Percentiles rank a stretch among this genome's conserved stretches.
These are phyloP conservation scores for Neofusicoccum sp. DNA, from an alignment of 2,329 filamentous ascomycete species.

Conservation along the genomic window DNA sequence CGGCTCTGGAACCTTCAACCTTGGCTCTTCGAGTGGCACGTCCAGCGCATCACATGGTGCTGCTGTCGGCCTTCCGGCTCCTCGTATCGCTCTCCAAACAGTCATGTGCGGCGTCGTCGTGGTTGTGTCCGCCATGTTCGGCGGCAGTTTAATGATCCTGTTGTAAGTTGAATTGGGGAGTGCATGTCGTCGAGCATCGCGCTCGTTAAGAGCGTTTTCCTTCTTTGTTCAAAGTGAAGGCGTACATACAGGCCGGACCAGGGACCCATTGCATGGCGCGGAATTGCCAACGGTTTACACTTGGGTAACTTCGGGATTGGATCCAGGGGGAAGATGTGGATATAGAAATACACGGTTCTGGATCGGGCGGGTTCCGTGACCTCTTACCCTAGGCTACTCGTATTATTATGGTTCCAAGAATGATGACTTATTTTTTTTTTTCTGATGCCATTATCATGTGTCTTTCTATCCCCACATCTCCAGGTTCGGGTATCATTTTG, in stretches of 20 bases:
- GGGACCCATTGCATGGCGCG: constrained; percentile 19
- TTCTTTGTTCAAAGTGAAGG: neutral
- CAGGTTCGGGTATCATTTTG: too few relatives aligned
- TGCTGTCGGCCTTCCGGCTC: neutral
- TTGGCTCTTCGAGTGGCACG: neutral
- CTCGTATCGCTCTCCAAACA: neutral
- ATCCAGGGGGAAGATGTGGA: too few relatives aligned
- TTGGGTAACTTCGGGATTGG: too few relatives aligned
- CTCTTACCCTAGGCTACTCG: too few relatives aligned
- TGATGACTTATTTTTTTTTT: too few relatives aligned
- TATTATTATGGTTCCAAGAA: too few relatives aligned
- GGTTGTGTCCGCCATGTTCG: neutral
- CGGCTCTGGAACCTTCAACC: neutral
- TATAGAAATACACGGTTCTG: too few relatives aligned
- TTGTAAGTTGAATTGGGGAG: neutral
- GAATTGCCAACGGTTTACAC: too few relatives aligned
- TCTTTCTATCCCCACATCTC: too few relatives aligned
- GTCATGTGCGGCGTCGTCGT: constrained; percentile 10
- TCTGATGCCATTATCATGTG: too few relatives aligned
- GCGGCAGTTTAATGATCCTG: constrained; percentile 14
- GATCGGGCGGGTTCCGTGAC: too few relatives aligned
- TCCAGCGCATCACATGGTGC: neutral
- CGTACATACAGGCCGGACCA: constrained; percentile 19
- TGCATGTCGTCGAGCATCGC: neutral
- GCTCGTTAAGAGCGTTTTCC: neutral